phyloP scores from a whole-genome alignment of 2,329 filamentous ascomycete species.

The Fusarium sarcochroum region DNA sequence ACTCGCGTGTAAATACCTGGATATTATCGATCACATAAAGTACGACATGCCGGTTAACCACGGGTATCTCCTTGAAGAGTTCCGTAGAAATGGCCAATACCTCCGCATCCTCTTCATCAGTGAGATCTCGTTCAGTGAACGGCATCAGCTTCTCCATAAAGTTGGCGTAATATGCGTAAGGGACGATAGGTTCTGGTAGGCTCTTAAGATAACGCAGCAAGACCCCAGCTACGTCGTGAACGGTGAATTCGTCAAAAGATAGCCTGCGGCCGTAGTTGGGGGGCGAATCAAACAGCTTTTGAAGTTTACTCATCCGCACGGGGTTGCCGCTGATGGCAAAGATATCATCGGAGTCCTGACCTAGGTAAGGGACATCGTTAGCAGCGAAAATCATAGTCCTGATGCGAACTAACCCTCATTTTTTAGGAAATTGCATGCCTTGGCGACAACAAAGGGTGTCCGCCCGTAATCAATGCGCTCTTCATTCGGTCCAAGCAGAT shows the following conservation, averaged over 20 bases:
- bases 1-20: background rate
- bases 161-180: background rate
- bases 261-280: background rate
- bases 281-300: background rate
- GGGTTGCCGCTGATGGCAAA: background rate
- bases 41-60: background rate
- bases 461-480: background rate
- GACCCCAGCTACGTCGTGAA: slow-evolving; percentile 10
- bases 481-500: background rate
- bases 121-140: background rate
- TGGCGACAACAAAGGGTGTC: background rate
- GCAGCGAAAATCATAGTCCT: background rate
- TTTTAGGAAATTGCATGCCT: background rate
- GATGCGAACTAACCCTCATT: background rate
- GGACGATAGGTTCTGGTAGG: slow-evolving; percentile 3
- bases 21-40: background rate
- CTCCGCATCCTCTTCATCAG: background rate
- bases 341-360: background rate
- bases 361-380: background rate
- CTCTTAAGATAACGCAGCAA: slow-evolving; percentile 15
- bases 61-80: background rate
- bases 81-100: background rate
- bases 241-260: background rate
- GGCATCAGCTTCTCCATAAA: background rate
- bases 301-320: background rate